Evolutionary conservation across 2,329 filamentous ascomycete genomes (phyloP).

Genomic region (Fusarium sp.): DNA sequence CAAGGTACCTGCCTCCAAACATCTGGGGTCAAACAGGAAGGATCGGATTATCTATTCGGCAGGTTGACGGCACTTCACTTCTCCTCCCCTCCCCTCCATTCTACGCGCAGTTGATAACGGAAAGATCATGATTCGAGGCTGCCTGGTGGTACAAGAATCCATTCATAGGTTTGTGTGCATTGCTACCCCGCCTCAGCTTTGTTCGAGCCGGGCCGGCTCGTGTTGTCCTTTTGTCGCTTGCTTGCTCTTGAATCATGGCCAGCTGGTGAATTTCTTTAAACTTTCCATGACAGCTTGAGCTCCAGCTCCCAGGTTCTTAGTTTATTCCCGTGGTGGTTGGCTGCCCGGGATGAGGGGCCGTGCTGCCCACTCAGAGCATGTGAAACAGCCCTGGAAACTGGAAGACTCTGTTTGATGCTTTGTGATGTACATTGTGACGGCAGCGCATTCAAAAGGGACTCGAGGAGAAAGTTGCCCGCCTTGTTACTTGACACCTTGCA

Average conservation of each 20-base stretch:
- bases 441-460: not conserved
- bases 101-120: not conserved
- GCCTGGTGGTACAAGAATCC: not conserved
- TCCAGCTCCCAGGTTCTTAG: conserved; percentile 12
- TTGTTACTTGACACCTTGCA: not conserved
- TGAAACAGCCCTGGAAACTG: not conserved
- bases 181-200: not conserved
- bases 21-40: conserved; percentile 18
- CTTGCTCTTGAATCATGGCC: conserved; percentile 1
- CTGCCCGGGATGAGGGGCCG: conserved; percentile 1
- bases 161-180: not conserved
- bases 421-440: not conserved
- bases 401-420: conserved; percentile 3
- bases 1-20: conserved; percentile 33
- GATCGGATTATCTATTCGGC: conserved; percentile 45
- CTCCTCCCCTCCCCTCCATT: conserved; percentile 3
- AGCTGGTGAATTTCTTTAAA: not conserved
- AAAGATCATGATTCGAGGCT: conserved; percentile 8
- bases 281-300: not conserved
- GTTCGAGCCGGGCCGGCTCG: not conserved
- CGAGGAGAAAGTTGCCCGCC: not conserved
- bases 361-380: conserved; percentile 12
- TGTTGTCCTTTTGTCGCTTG: not conserved
- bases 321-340: conserved; percentile 20
- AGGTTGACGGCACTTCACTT: conserved; percentile 18